Base-by-base conservation (phyloP, 495 filamentous ascomycete genomes). In the Pseudotulostoma volvatum region DNA sequence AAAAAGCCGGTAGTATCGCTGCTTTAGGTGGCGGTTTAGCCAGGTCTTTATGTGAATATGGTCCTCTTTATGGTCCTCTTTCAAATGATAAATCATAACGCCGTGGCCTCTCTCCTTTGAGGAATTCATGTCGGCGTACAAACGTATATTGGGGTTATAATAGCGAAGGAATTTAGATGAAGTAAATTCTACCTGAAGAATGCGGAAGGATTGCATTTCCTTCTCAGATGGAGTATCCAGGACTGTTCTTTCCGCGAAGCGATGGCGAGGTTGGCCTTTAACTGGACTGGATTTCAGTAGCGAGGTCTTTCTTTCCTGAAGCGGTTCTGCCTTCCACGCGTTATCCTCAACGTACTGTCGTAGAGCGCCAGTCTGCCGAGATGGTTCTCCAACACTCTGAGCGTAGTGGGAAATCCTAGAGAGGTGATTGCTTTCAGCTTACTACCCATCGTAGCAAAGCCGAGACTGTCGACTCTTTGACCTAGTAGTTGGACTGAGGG, bases 81-180 rank as follows among this genome's bases (percentile, higher is more conserved):
- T 39, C 14, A 45, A 5, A 20, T 44, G 35, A 15, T 38, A 47
- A 1, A 34, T n/a, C 1, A 40, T 15, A 0, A 31, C 40, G 3
- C 41, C 40, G 11, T 13, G 28, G 3, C 41, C 34, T 28, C 23
- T 28, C 33, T 31, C 32, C 13, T 20, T 36, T 0, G 31, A 41
- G 7, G 45, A 36, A 16, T 47, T 34, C 1, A 47, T 11, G 11
- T 47, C 37, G 3, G 44, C 23, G 2, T 17, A 45, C 3, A 42
- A 3, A 0, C 5, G n/a, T 1, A 15, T 14, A 1, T 11, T 11
- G 0, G 14, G 16, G 13, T 40, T 19, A 11, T 36, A 23, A 20
- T 47, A 37, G 1, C 30, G 3, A 0, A 47, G 14, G 1, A 44
- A 18, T 0, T 15, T 23, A 2, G 42, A 28, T 1, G 15, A 4